Base-by-base conservation (phyloP, 1,139 yeast species). In the Suhomyces bolitotheri region DNA sequence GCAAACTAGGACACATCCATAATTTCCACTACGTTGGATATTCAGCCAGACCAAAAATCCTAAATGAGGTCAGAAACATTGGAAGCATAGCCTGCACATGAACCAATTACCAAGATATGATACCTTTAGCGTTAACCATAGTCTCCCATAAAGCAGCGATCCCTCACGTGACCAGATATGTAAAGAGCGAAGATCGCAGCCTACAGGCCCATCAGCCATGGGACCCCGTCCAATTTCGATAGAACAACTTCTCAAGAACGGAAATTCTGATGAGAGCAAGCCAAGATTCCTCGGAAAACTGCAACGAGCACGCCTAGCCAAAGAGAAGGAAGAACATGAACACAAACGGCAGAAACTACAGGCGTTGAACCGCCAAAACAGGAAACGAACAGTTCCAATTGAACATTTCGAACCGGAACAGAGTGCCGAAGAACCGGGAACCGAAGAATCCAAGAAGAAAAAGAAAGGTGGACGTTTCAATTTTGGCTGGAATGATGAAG, bases 401-500 rank as follows among this genome's bases (percentile, higher is more conserved):
- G 10, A n/a, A n/a, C n/a, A 31, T 12, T 22, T 32, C 16, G 27
- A 25, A 13, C 12, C 24, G 19, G 29, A 24, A 13, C 30, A 38
- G 5, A 38, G 36, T 7, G 39, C 39, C 11, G 34, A 34, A 10
- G 25, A 25, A 7, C 24, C 21, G 4, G 39, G 16, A 15, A 7
- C 32, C 16, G 19, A 30, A 9, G 25, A 6, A 19, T 20, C 29
- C 7, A 39, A 38, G 32, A 49, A 38, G 33, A 47, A 27, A 43
- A 46, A 32, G 27, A 39, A 34, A 35, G 21, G 39, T n/a, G 36
- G 44, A n/a, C 73, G 71, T 47, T 84, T 83, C 58, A 69, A 69
- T 9, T 87, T 86, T 56, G 84, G 75, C 9, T 87, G 96, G 95
- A 71, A 73, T 39, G 41, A 33, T 9, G 66, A 63, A 1, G 63